Evolutionary conservation across 2,329 filamentous ascomycete genomes (phyloP).

Genomic region (Aspergillus sergii): DNA sequence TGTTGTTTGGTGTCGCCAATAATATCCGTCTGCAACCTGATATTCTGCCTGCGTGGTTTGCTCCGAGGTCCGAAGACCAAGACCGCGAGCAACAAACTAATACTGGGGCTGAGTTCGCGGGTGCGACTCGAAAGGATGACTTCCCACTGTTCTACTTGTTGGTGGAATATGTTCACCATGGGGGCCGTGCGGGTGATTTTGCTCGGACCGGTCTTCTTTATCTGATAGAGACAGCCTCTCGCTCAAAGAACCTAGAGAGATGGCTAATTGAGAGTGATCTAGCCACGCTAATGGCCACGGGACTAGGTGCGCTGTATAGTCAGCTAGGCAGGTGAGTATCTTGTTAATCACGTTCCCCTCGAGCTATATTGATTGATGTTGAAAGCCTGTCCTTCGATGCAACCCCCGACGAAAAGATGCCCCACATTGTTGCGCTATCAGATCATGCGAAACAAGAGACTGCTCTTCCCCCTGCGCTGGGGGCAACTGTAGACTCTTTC

Average conservation of each 20-base stretch:
- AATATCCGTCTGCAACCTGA: constrained; percentile 90
- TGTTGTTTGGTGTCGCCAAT: constrained; percentile 93
- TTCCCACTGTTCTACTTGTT: constrained; percentile 95
- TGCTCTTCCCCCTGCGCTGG: constrained; percentile 78
- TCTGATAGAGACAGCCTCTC: constrained; percentile 89
- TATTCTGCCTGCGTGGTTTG: constrained; percentile 91
- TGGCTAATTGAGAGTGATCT: constrained; percentile 98
- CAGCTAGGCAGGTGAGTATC: constrained; percentile 61
- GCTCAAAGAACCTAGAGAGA: constrained; percentile 78
- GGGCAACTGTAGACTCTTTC: constrained; percentile 88
- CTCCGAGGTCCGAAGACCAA: constrained; percentile 53
- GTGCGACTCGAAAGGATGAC: constrained; percentile 83
- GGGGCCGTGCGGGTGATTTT: constrained; percentile 93
- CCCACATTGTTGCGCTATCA: constrained; percentile 82
- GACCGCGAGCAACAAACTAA: constrained; percentile 44
- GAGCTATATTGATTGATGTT: constrained; percentile 51
- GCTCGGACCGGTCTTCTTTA: constrained; percentile 91
- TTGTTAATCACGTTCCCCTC: constrained; percentile 48
- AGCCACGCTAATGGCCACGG: constrained; percentile 95
- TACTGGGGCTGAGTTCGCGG: constrained; percentile 72
- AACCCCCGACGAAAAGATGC: constrained; percentile 65
- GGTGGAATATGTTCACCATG: constrained; percentile 95
- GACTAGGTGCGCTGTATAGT: constrained; percentile 77
- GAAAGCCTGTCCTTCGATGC: constrained; percentile 80
- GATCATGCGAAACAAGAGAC: constrained; percentile 77